Evolutionary conservation across 2,329 filamentous ascomycete species (phyloP), one percentile per base, ranked within the genome.

Genomic region (Xylaria sp.): DNA sequence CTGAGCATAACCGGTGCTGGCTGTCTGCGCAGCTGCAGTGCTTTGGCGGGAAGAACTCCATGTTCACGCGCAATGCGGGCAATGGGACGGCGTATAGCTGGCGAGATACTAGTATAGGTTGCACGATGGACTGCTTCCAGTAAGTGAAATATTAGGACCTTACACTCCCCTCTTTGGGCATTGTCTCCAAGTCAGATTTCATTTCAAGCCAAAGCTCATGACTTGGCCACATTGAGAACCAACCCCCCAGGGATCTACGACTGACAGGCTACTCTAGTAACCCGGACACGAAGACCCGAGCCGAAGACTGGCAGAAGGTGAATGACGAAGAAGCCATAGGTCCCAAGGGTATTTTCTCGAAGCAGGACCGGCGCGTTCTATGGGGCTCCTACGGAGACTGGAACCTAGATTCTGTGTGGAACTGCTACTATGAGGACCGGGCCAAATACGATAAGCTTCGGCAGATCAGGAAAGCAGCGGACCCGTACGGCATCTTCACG

Each of bases 21-120:
- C 75, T 85, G 1, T 82, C 82, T 0, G 81, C 80, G 3, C 84
- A 85, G 73, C 74, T 85, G 55, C 83, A 85, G 69, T 78, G 75
- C 60, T 82, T 81, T 40, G 84, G 84, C 1, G 84, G 84, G 5
- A 76, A 79, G 57, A 74, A 82, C 60, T 85, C 83, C 6, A 76
- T 75, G 66, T 83, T 84, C 71, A 72, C 71, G 5, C 69, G 69
- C 13, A 85, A 85, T 68, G 78, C 75, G 5, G 74, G 76, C 51
- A 85, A 85, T 59, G 84, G 83, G 8, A 85, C 83, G 0, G 78
- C 83, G 0, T 85, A 81, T 71, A 84, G 82, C 73, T 85, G 82
- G 81, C 78, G 84, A 58, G 83, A 85, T 72, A 81, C 81, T 0
- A 82, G 78, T 3, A 71, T 84, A 5, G 73, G 76, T 5, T 76